Evolutionary conservation across 306 rosid genomes (phyloP).

Genomic region (Dryas octopetala): DNA sequence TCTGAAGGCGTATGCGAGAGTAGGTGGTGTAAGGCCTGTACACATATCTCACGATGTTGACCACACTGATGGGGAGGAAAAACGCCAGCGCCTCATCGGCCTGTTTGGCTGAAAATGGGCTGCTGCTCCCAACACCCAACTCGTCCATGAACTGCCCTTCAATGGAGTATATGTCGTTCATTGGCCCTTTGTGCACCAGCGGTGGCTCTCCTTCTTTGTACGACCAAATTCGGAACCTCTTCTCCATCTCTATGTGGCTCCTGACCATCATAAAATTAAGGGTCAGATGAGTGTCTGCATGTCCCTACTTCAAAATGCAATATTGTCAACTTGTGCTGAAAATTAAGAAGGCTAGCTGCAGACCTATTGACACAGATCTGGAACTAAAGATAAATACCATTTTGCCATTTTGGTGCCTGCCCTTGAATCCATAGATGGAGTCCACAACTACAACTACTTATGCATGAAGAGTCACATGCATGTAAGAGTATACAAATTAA

Average conservation of each 20-base stretch:
- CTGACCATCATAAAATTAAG: conserved; percentile 3
- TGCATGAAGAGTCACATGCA: background rate
- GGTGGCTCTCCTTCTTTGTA: conserved; percentile 76
- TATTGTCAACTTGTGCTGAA: background rate
- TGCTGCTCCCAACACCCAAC: conserved; percentile 26
- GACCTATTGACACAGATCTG: too few relatives aligned
- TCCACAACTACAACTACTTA: background rate
- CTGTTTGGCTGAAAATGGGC: conserved; percentile 30
- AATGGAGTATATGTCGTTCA: conserved; percentile 62
- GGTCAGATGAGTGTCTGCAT: too few relatives aligned
- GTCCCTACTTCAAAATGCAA: background rate
- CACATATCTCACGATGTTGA: conserved; percentile 42
- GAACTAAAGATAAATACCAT: background rate
- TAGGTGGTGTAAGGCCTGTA: conserved; percentile 34
- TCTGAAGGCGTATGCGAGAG: conserved; percentile 32
- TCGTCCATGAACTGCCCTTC: conserved; percentile 75
- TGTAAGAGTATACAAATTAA: background rate
- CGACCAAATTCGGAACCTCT: conserved; percentile 59
- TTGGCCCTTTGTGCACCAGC: conserved; percentile 55
- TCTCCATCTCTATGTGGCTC: conserved; percentile 60
- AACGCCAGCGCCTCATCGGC: conserved; percentile 53
- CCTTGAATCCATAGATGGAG: background rate
- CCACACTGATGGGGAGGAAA: conserved; percentile 58
- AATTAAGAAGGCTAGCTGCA: too few relatives aligned
- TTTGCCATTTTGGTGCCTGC: background rate